Evolutionary conservation across 306 rosid genomes (phyloP).

Genomic region (Rosa rugosa): DNA sequence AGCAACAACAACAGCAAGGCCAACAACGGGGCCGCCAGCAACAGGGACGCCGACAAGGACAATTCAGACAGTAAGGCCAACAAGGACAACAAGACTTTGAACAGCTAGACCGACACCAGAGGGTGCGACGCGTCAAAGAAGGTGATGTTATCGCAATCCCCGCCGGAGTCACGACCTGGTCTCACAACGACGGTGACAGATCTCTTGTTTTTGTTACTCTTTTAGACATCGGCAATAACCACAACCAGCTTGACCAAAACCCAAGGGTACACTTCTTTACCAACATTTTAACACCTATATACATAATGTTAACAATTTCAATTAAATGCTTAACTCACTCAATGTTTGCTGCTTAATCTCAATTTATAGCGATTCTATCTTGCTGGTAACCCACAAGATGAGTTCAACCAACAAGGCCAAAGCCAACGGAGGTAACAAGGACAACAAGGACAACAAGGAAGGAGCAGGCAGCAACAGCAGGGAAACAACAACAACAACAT

Average conservation of each 20-base stretch:
- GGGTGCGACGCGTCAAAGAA: constrained; percentile 26
- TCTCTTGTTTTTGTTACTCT: constrained; percentile 40
- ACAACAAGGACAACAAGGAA: background rate
- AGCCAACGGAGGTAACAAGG: background rate
- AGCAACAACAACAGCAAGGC: background rate
- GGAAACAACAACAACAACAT: constrained; percentile 32
- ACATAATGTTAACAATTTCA: background rate
- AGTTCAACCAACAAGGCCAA: constrained; percentile 28
- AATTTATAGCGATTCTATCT: constrained; percentile 51
- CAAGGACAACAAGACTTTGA: background rate
- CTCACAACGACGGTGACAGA: constrained; percentile 32
- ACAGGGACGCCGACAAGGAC: no score
- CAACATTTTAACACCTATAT: background rate
- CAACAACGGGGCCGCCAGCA: background rate
- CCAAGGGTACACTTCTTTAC: constrained; percentile 45
- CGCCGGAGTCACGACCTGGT: constrained; percentile 40
- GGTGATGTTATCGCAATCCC: constrained; percentile 49
- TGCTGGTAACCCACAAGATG: constrained; percentile 54
- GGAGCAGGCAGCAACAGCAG: background rate
- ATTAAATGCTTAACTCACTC: background rate
- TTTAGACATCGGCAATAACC: constrained; percentile 35
- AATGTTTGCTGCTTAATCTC: background rate
- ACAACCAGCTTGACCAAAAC: constrained; percentile 56
- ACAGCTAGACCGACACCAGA: constrained; percentile 35
- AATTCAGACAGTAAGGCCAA: background rate